A percentile compares a stretch with the other conserved stretches of the same genome.
Conservation (phyloP, 1,139 yeast genomes). For the Suhomyces wounanorum region DNA sequence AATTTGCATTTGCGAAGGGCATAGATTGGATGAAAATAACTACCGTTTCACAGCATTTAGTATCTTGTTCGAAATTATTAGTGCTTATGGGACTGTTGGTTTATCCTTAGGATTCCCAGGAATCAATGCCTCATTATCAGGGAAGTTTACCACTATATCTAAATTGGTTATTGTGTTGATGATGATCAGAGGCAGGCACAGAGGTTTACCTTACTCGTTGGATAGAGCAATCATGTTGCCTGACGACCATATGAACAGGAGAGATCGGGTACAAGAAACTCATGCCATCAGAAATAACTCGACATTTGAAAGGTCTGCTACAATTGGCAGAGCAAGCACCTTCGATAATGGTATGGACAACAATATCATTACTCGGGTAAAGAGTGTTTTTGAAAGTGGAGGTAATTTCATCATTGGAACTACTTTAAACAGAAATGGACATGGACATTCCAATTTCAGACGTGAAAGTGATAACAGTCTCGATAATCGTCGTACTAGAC, state of each 20-base stretch:
- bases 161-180: slow-evolving; percentile 84
- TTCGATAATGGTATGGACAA: slow-evolving; percentile 11
- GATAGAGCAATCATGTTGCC: slow-evolving; percentile 95
- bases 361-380: slow-evolving; percentile 10
- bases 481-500: background rate
- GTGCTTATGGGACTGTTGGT: slow-evolving; percentile 97
- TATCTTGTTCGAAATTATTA: slow-evolving; percentile 81
- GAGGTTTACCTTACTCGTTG: slow-evolving; percentile 91
- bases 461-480: slow-evolving; percentile 7
- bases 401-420: slow-evolving; percentile 5
- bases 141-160: slow-evolving; percentile 68
- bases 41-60: slow-evolving; percentile 67
- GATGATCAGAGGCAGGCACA: slow-evolving; percentile 93
- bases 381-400: slow-evolving; percentile 5
- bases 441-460: background rate
- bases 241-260: slow-evolving; percentile 61
- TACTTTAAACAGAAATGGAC: slow-evolving; percentile 1
- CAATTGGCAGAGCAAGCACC: slow-evolving; percentile 16
- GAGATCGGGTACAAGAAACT: slow-evolving; percentile 68
- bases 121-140: slow-evolving; percentile 67
- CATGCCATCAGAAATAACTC: slow-evolving; percentile 47
- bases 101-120: slow-evolving; percentile 80
- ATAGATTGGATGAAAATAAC: slow-evolving; percentile 49
- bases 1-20: slow-evolving; percentile 83
- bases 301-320: slow-evolving; percentile 29